Percentiles rank a stretch among this genome's conserved stretches.
These are phyloP conservation scores for Ogataea polymorpha DNA, from an alignment of 805 yeast species.

Conservation along the genomic window DNA sequence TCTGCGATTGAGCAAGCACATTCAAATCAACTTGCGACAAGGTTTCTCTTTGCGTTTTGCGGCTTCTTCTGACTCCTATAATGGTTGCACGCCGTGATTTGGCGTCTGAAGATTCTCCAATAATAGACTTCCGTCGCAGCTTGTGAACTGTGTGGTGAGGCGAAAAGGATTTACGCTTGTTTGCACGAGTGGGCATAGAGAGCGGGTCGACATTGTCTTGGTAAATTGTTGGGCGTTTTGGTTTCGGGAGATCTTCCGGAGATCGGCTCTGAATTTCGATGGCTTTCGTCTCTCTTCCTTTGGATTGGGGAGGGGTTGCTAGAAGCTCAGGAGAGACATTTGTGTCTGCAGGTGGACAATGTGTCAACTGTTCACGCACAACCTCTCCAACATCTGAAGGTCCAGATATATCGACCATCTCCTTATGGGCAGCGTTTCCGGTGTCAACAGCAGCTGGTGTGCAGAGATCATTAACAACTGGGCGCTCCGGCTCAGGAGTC, in stretches of 20 bases:
- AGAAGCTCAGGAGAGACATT: not conserved
- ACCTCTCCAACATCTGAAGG: not conserved
- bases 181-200: slow-evolving; percentile 25
- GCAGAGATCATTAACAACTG: slow-evolving; percentile 1
- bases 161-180: slow-evolving; percentile 47
- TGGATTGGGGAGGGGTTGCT: slow-evolving; percentile 15
- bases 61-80: slow-evolving; percentile 3
- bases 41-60: slow-evolving; percentile 10
- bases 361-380: no score
- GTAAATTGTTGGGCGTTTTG: slow-evolving; percentile 2
- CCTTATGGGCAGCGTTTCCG: not conserved
- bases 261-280: slow-evolving; percentile 17
- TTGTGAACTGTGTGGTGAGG: slow-evolving; percentile 63
- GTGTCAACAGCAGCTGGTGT: not conserved
- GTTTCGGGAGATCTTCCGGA: slow-evolving; percentile 16
- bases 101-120: slow-evolving; percentile 6
- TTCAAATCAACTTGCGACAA: slow-evolving; percentile 10
- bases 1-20: not conserved
- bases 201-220: slow-evolving; percentile 24
- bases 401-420: not conserved
- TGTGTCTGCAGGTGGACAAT: no score
- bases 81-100: slow-evolving; percentile 3
- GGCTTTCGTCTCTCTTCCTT: slow-evolving; percentile 3
- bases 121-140: slow-evolving; percentile 60
- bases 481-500: slow-evolving; percentile 13